phyloP scores from a whole-genome alignment of 108 stramenopile species.

The Skeletonema tropicum region DNA sequence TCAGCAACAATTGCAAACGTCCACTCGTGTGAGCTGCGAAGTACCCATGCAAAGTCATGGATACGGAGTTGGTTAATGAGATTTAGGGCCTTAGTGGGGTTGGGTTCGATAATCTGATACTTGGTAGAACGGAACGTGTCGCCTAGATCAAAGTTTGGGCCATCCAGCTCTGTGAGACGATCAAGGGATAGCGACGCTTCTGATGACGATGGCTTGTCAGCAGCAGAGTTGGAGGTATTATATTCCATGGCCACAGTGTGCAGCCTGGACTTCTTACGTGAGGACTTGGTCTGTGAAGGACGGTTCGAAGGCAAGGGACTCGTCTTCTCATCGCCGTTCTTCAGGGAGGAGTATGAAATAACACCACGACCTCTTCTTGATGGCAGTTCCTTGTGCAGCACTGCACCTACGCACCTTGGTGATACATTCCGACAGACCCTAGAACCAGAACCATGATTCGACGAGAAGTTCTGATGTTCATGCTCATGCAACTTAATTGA shows the following conservation, averaged over 20 bases:
- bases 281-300: not conserved
- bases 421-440: not conserved
- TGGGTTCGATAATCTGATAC: not conserved
- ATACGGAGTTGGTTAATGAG: not conserved
- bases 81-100: not conserved
- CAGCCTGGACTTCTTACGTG: not conserved
- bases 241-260: not conserved
- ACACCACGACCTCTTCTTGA: not conserved
- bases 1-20: slow-evolving; percentile 10
- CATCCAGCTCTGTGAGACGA: too few relatives aligned
- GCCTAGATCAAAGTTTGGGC: not conserved
- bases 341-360: not conserved
- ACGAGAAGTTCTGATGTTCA: too few relatives aligned
- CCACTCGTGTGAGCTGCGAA: slow-evolving; percentile 1
- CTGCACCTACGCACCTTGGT: not conserved
- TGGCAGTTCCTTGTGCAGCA: too few relatives aligned
- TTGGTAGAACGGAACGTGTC: not conserved
- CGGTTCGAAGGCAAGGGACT: not conserved
- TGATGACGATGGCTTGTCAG: not conserved
- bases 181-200: not conserved
- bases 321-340: not conserved
- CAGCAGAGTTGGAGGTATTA: not conserved
- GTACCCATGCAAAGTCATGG: slow-evolving; percentile 20
- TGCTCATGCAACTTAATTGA: too few relatives aligned
- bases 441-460: not conserved